These are phyloP conservation scores for Phoma sp. DNA, from an alignment of 2,329 filamentous ascomycete species.

Conservation along the genomic window DNA sequence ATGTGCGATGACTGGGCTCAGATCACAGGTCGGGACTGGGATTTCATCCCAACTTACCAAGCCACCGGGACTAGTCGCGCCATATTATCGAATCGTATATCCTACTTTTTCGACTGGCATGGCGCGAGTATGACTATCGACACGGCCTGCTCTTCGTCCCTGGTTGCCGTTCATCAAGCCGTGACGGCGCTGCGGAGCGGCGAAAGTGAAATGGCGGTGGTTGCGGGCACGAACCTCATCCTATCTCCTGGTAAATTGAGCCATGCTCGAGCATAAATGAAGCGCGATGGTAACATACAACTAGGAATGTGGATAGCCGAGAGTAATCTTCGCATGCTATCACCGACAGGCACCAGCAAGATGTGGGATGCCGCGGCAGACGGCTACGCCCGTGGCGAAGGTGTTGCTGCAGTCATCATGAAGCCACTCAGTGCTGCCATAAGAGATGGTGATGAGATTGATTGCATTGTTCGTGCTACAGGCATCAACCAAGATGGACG, in stretches of 20 bases:
- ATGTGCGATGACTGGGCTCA: neutral
- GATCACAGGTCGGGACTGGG: neutral
- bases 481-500: neutral
- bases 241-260: neutral
- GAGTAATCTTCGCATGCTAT: neutral
- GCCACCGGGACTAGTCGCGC: neutral
- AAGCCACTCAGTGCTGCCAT: neutral
- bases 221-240: neutral
- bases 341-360: neutral
- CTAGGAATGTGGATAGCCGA: neutral
- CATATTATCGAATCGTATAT: neutral
- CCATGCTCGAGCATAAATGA: too few species aligned
- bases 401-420: neutral
- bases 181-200: neutral
- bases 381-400: neutral
- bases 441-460: neutral
- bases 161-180: neutral
- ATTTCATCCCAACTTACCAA: neutral
- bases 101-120: neutral
- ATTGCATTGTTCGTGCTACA: neutral
- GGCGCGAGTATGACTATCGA: neutral
- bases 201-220: neutral
- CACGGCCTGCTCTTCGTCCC: neutral
- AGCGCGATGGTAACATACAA: too few species aligned
- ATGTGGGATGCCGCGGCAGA: neutral